Conservation (phyloP, 2,329 filamentous ascomycete genomes). For the Neocucurbitaria cava region DNA sequence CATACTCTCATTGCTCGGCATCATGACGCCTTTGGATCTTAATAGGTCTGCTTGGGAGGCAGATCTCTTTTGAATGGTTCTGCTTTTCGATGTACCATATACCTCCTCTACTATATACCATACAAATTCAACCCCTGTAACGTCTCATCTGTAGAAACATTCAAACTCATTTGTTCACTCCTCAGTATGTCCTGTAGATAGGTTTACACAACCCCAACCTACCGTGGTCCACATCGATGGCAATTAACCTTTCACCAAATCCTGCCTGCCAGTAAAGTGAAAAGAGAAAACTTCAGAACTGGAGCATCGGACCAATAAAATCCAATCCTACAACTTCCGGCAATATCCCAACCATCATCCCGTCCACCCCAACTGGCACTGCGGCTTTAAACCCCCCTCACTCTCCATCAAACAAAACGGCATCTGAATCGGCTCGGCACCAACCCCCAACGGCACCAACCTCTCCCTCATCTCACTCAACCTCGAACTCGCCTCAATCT, state of each 20-base stretch:
- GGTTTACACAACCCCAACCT: too few species aligned
- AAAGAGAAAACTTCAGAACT: background rate
- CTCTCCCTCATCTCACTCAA: conserved; percentile 79
- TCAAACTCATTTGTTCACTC: too few species aligned
- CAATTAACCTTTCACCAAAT: too few species aligned
- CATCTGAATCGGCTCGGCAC: conserved; percentile 73
- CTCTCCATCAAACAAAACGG: conserved; percentile 72
- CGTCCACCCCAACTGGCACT: conserved; percentile 21
- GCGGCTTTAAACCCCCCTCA: conserved; percentile 29
- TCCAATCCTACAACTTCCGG: background rate
- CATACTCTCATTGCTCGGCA: background rate
- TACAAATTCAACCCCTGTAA: background rate
- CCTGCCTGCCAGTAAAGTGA: too few species aligned
- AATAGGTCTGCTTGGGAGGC: background rate
- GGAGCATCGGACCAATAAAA: background rate
- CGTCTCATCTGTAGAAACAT: background rate
- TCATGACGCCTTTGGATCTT: background rate
- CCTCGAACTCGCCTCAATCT: conserved; percentile 72
- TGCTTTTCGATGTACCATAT: background rate
- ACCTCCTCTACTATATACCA: background rate
- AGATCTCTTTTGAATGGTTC: background rate
- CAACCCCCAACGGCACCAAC: conserved; percentile 71
- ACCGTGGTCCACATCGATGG: too few species aligned
- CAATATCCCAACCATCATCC: background rate
- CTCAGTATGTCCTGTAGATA: too few species aligned